Evolutionary conservation across 768 basidiomycete genomes (phyloP).

Genomic region (Xerocomellus chrysenteron): DNA sequence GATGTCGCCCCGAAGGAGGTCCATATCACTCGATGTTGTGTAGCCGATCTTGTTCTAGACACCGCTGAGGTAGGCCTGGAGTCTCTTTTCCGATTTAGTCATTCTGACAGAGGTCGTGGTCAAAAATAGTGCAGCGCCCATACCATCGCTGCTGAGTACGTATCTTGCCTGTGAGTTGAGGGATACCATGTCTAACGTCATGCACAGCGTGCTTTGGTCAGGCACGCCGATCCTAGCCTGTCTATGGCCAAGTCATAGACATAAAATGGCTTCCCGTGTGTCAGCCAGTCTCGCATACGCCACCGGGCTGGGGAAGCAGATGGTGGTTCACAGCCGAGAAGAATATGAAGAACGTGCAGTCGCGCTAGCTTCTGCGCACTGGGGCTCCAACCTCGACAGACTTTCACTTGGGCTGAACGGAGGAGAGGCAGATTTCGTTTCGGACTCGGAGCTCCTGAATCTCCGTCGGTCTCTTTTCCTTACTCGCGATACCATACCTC

Average conservation of each 20-base stretch:
- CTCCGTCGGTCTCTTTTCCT: conserved; percentile 44
- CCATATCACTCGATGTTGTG: conserved; percentile 45
- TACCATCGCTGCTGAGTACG: conserved; percentile 50
- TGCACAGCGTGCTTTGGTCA: conserved; percentile 46
- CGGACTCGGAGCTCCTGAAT: conserved; percentile 37
- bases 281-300: conserved; percentile 48
- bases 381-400: conserved; percentile 12
- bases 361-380: conserved; percentile 34
- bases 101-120: neutral
- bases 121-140: conserved; percentile 48
- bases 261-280: conserved; percentile 53
- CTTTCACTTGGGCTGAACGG: neutral
- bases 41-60: conserved; percentile 52
- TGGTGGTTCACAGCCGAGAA: conserved; percentile 43
- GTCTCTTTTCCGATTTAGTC: neutral
- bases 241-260: conserved; percentile 41
- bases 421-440: neutral
- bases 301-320: conserved; percentile 46
- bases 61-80: conserved; percentile 43
- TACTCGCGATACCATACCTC: conserved; percentile 39
- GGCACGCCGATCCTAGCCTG: conserved; percentile 52
- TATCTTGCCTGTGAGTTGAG: neutral
- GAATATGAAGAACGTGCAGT: conserved; percentile 50
- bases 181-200: neutral
- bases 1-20: conserved; percentile 47